Evolutionary conservation across 2,329 filamentous ascomycete species (phyloP), one percentile per base, ranked within the genome.

Genomic region (Aspergillus quadrilineatus): DNA sequence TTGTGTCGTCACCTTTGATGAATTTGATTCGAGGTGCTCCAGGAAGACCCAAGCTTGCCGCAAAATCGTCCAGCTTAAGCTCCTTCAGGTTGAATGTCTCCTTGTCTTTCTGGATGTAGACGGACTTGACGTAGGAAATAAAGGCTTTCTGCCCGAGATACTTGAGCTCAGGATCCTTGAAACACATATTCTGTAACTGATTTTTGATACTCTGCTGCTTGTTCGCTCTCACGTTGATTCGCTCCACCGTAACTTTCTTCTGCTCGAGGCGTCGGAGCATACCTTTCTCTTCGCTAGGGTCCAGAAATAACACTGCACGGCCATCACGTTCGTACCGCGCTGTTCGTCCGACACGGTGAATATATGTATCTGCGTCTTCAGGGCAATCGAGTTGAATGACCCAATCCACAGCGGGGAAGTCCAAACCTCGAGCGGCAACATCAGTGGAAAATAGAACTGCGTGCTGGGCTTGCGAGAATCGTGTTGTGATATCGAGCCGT

Each of bases 311-410:
- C 0, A 97, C 90, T 1, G 94, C 93, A 39, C 88, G 86, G 6
- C 94, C 94, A 52, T 90, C 85, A 61, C 89, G 88, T 67, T 97
- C 88, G 72, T 95, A 97, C 22, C 93, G 85, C n/a, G 94, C 94
- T 15, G 94, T 97, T 30, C 94, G 85, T 1, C 94, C 94, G 4
- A 97, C 93, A 57, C 94, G 86, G 75, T 99, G 94, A 64, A 99
- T 97, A 68, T 99, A 99, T 0, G 94, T 99, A 68, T 97, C 94
- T 4, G 90, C 89, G 72, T 99, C 93, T 73, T 99, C 94, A 0
- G 94, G 94, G 63, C 90, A 96, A 72, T 99, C 94, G n/a, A 90
- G 83, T 71, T 99, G 94, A n/a, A 99, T 91, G 4, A 99, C 94
- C 89, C 94, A 99, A 72, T 99, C 94, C 0, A 99, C 94, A 3